phyloP scores from a whole-genome alignment of 2,329 filamentous ascomycete genomes.

The Cryphonectria naterciae region DNA sequence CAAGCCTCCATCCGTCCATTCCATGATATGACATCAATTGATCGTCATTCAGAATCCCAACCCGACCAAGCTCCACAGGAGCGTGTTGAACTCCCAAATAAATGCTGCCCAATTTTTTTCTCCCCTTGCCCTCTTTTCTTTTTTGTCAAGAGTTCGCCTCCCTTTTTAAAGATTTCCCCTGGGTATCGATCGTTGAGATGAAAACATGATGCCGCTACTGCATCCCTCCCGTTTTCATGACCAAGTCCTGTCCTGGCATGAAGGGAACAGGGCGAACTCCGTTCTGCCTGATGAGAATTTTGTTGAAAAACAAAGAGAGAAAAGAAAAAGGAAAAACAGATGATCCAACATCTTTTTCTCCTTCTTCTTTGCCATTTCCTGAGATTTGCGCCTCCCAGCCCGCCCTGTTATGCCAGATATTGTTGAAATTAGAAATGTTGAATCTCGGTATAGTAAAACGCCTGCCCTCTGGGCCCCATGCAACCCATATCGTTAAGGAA shows the following conservation, averaged over 20 bases:
- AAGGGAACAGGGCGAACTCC: not conserved
- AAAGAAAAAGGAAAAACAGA: not conserved
- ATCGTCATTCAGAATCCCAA: not conserved
- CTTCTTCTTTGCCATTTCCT: not conserved
- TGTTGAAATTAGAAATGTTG: slow-evolving; percentile 38
- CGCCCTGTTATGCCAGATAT: slow-evolving; percentile 19
- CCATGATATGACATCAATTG: not conserved
- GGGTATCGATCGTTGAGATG: slow-evolving; percentile 31
- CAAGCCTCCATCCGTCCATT: not conserved
- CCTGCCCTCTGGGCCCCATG: slow-evolving; percentile 37
- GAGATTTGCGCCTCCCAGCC: not conserved
- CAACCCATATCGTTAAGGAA: slow-evolving; percentile 40
- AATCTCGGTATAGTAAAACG: slow-evolving; percentile 29
- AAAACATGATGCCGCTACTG: slow-evolving; percentile 34
- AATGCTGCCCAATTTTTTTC: slow-evolving; percentile 35
- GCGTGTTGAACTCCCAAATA: slow-evolving; percentile 16
- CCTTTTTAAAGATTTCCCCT: not conserved
- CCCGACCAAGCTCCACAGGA: slow-evolving; percentile 6
- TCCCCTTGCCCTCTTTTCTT: slow-evolving; percentile 20
- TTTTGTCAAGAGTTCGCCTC: slow-evolving; percentile 27
- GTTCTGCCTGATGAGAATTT: not conserved
- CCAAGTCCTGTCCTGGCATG: not conserved
- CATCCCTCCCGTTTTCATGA: not conserved
- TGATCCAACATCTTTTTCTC: not conserved
- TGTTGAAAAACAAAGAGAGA: slow-evolving; percentile 13